Base-by-base conservation (phyloP, 768 basidiomycete genomes). In the Mycena belliarum region DNA sequence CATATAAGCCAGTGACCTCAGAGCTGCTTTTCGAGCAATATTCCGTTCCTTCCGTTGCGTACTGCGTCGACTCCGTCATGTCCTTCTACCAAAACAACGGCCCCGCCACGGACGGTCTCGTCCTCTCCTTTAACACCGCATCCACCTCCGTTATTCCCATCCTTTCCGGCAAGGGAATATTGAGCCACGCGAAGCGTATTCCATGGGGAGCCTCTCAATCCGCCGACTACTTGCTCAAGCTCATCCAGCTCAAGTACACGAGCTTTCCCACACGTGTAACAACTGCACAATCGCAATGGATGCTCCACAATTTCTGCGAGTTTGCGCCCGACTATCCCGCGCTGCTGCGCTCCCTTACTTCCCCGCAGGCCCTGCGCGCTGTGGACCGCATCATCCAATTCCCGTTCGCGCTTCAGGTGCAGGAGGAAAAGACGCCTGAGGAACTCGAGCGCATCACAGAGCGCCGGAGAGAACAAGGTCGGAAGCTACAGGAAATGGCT, bases 21-120 rank as follows among this genome's bases (percentile, higher is more conserved):
- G 97, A 99, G 68, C 85, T 99, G 28, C 84, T 99, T 74, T 99
- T 99, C 68, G 97, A 99, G 74, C 81, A 86, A 43, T 99, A 98
- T 69, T 79, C 81, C 6, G 93, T 88, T 5, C 95, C 96, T 1
- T 86, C 88, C 6, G 78, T 98, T 45, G 79, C 91, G 5, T 98
- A 91, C 73, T 92, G 91, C 52, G 77, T 97, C 55, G 97, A 99
- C 68, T 87, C 89, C 12, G 74, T 94, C 59, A 93, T 97, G 84
- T 94, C 95, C 4, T 95, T 97, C 69, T 93, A 95, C 68, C 81
- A 91, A 63, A 93, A 94, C 68, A 80, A 84, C 55, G 73, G 72
- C 10, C 78, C 79, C 64, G 63, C 68, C 1, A 69, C 82, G 0
- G 93, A 96, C 65, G 96, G 95, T 0, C 78, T 98, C 41, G 85